Percentiles rank a stretch among this genome's conserved stretches.
phyloP scores from a whole-genome alignment of 2,329 filamentous ascomycete species.

The Aureobasidium leucospermi region DNA sequence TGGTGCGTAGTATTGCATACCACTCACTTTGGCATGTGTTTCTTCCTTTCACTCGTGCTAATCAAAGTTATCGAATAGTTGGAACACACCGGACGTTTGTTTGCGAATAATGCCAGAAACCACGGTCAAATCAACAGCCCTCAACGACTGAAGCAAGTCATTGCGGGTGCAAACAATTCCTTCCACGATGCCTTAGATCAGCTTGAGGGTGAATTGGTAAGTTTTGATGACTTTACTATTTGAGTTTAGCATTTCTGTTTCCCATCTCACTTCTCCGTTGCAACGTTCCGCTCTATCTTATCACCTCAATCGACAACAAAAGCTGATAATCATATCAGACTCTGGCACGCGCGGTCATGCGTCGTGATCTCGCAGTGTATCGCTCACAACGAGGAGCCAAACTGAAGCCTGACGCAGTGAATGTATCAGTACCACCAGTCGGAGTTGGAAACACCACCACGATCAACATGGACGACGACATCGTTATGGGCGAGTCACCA shows the following conservation, averaged over 20 bases:
- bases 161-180: slow-evolving; percentile 35
- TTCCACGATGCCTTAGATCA: slow-evolving; percentile 47
- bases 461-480: slow-evolving; percentile 7
- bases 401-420: neutral
- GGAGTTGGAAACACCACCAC: neutral
- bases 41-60: neutral
- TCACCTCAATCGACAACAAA: neutral
- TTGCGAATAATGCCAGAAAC: slow-evolving; percentile 32
- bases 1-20: slow-evolving; percentile 30
- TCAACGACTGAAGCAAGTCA: slow-evolving; percentile 27
- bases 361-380: slow-evolving; percentile 27
- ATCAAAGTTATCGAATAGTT: slow-evolving; percentile 24
- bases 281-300: neutral
- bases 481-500: slow-evolving; percentile 15
- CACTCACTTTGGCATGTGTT: neutral
- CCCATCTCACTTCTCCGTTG: neutral
- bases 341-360: slow-evolving; percentile 26
- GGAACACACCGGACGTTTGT: slow-evolving; percentile 37
- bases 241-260: neutral
- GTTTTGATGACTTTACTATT: slow-evolving; percentile 10
- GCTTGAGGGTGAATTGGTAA: slow-evolving; percentile 40
- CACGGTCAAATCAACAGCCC: slow-evolving; percentile 26
- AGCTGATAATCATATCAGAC: slow-evolving; percentile 19
- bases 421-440: neutral
- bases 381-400: slow-evolving; percentile 19